Conservation (phyloP, 768 basidiomycete genomes). For the Amanita rimosa region DNA sequence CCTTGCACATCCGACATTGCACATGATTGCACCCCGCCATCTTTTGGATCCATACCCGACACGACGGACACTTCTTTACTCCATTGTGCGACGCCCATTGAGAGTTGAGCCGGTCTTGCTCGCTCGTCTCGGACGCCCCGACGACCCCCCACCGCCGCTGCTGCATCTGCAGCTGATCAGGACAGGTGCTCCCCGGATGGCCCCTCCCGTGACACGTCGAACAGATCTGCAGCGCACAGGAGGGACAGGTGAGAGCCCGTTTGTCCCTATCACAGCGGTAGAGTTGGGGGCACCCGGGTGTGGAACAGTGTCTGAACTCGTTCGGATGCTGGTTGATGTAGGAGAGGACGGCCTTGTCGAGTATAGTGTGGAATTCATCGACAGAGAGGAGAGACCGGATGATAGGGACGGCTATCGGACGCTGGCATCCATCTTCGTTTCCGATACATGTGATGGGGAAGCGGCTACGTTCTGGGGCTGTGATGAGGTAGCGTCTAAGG, state of each 20-base stretch:
- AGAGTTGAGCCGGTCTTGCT: constrained; percentile 31
- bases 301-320: constrained; percentile 57
- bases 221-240: constrained; percentile 39
- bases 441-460: constrained; percentile 64
- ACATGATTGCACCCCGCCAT: constrained; percentile 47
- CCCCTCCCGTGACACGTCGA: constrained; percentile 26
- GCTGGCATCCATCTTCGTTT: constrained; percentile 39
- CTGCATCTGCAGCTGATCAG: no score
- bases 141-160: no score
- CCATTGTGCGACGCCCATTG: constrained; percentile 26
- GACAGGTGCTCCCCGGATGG: constrained; percentile 17
- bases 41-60: constrained; percentile 35
- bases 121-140: constrained; percentile 17
- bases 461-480: constrained; percentile 24
- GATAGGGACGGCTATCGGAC: constrained; percentile 39
- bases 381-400: constrained; percentile 40
- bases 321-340: constrained; percentile 44
- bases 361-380: constrained; percentile 37
- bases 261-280: constrained; percentile 28
- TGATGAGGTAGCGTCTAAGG: constrained; percentile 33
- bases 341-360: constrained; percentile 40
- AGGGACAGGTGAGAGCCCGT: constrained; percentile 31
- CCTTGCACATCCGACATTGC: constrained; percentile 31
- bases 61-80: constrained; percentile 37
- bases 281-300: constrained; percentile 60